Evolutionary conservation across 768 basidiomycete genomes (phyloP).

Genomic region (Megacollybia marginata): DNA sequence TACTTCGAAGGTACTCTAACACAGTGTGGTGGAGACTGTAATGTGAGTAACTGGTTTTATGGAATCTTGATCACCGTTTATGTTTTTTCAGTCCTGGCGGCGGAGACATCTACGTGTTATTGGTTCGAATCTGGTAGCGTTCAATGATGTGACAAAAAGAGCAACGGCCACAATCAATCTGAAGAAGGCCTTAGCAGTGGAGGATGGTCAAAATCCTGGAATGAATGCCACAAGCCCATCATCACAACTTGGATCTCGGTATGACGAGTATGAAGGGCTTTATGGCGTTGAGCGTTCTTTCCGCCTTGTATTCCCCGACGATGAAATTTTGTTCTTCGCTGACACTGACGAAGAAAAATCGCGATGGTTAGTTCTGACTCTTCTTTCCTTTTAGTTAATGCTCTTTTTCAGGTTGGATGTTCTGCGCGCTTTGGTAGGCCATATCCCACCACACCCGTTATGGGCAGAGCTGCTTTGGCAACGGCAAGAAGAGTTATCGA

Average conservation of each 20-base stretch:
- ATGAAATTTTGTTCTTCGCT: constrained; percentile 84
- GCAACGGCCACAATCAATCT: constrained; percentile 87
- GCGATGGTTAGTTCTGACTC: constrained; percentile 55
- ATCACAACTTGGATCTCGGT: constrained; percentile 27
- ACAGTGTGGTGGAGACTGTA: constrained; percentile 90
- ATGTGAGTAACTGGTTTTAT: constrained; percentile 43
- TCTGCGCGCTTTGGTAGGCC: constrained; percentile 75
- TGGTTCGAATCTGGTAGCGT: constrained; percentile 81
- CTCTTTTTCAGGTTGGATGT: constrained; percentile 66
- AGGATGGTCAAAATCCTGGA: constrained; percentile 66
- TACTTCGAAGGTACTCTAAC: constrained; percentile 92
- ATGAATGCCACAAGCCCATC: constrained; percentile 37
- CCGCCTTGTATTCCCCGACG: constrained; percentile 69
- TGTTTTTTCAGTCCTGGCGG: constrained; percentile 57
- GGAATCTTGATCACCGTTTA: neutral
- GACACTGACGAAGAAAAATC: constrained; percentile 85
- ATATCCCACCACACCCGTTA: constrained; percentile 85
- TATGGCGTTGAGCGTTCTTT: constrained; percentile 80
- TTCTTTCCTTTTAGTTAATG: constrained; percentile 1
- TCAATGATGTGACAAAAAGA: constrained; percentile 89
- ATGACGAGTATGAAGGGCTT: constrained; percentile 54
- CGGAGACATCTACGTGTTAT: constrained; percentile 79
- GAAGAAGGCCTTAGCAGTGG: constrained; percentile 70
- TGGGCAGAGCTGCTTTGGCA: constrained; percentile 94
- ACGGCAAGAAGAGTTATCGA: constrained; percentile 45